A percentile compares a stretch with the other conserved stretches of the same genome.
phyloP scores from a whole-genome alignment of 1,139 yeast species.

The Candida sp. region DNA sequence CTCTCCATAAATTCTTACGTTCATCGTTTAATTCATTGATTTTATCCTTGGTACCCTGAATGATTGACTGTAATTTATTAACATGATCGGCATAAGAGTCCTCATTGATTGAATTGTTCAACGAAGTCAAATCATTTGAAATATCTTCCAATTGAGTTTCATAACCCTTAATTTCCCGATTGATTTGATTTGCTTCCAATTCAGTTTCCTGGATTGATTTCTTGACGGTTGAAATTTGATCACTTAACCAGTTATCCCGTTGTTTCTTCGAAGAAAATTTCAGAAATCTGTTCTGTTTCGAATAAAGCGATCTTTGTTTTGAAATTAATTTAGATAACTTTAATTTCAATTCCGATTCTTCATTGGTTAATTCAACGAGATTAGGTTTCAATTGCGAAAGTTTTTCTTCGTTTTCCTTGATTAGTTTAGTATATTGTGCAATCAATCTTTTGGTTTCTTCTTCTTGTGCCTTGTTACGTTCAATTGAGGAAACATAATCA shows the following conservation, averaged over 20 bases:
- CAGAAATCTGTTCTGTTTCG: slow-evolving; percentile 72
- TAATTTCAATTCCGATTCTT: slow-evolving; percentile 40
- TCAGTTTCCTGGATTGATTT: slow-evolving; percentile 19
- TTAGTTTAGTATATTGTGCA: slow-evolving; percentile 15
- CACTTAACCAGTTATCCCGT: slow-evolving; percentile 69
- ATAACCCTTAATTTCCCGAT: slow-evolving; percentile 15
- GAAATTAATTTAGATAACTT: slow-evolving; percentile 44
- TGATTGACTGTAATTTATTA: slow-evolving; percentile 26
- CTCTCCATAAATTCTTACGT: slow-evolving; percentile 76
- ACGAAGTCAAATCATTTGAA: slow-evolving; percentile 36
- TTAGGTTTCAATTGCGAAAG: slow-evolving; percentile 36
- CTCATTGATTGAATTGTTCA: slow-evolving; percentile 28
- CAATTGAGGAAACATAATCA: slow-evolving; percentile 18
- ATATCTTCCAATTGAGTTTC: slow-evolving; percentile 17
- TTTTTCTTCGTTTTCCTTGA: slow-evolving; percentile 18
- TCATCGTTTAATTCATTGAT: slow-evolving; percentile 55
- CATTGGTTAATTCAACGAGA: slow-evolving; percentile 30
- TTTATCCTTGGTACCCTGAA: slow-evolving; percentile 34
- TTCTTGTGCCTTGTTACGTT: slow-evolving; percentile 13
- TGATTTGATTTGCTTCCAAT: slow-evolving; percentile 18
- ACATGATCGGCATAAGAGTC: slow-evolving; percentile 16
- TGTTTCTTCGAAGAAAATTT: slow-evolving; percentile 54
- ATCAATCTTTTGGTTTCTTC: slow-evolving; percentile 15
- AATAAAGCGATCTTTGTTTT: slow-evolving; percentile 59
- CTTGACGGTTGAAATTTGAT: slow-evolving; percentile 21